Evolutionary conservation across 2,329 filamentous ascomycete species (phyloP).

Genomic region (Berkeleyomyces rouxiae): DNA sequence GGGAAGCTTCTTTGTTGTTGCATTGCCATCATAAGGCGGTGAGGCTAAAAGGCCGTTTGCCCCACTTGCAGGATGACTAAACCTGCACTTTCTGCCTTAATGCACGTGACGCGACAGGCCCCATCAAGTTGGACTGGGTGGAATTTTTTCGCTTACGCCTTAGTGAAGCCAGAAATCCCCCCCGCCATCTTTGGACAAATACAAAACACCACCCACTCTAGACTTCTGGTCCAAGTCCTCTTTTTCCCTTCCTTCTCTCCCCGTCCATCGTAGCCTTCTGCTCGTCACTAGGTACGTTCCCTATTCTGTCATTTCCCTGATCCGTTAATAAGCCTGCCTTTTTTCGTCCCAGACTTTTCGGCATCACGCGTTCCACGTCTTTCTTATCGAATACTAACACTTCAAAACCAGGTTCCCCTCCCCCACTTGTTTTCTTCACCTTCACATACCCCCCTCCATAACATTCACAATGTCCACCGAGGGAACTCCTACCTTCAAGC

Average conservation of each 20-base stretch:
- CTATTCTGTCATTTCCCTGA: not conserved
- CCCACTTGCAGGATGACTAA: constrained; percentile 13
- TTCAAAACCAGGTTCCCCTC: constrained; percentile 12
- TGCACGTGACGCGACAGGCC: constrained; percentile 12
- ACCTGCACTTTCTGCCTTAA: constrained; percentile 5
- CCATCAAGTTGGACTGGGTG: constrained; percentile 4
- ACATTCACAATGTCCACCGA: constrained; percentile 17
- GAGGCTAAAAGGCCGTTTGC: not conserved
- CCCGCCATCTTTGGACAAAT: constrained; percentile 13
- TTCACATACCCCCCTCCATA: constrained; percentile 15
- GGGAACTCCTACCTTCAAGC: constrained; percentile 73
- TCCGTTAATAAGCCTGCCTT: not conserved
- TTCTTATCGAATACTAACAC: constrained; percentile 6
- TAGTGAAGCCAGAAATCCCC: constrained; percentile 10
- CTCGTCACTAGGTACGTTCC: constrained; percentile 11
- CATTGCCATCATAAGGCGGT: not conserved
- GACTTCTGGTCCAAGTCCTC: constrained; percentile 11
- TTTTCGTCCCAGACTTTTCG: not conserved
- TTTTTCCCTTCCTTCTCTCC: constrained; percentile 12
- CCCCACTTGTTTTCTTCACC: constrained; percentile 33
- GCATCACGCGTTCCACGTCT: not conserved
- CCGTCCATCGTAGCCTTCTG: constrained; percentile 11
- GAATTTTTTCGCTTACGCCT: constrained; percentile 13
- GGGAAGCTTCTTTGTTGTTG: not conserved
- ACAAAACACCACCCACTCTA: constrained; percentile 14